Evolutionary conservation across 2,329 filamentous ascomycete genomes (phyloP).

Genomic region (Cladosporium sp.): DNA sequence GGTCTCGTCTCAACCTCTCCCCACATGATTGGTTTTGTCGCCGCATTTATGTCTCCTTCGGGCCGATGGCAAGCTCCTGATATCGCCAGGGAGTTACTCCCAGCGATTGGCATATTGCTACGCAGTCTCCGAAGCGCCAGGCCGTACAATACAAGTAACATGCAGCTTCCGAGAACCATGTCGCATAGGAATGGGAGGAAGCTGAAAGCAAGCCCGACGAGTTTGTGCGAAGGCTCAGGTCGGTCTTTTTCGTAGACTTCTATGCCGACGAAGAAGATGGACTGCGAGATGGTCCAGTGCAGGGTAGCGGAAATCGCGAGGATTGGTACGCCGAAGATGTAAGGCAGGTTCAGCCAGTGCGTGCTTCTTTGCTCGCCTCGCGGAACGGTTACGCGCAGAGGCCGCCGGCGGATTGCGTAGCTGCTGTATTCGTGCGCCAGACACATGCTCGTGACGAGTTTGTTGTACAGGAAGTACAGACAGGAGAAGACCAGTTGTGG

Average conservation of each 20-base stretch:
- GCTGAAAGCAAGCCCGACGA: conserved; percentile 1
- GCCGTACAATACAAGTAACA: conserved; percentile 9
- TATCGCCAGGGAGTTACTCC: conserved; percentile 19
- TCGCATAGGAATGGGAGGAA: conserved; percentile 2
- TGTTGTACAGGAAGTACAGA: conserved; percentile 44
- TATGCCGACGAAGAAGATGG: conserved; percentile 38
- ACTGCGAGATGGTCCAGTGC: conserved; percentile 44
- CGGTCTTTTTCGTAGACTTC: conserved; percentile 19
- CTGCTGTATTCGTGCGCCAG: conserved; percentile 45
- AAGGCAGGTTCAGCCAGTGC: conserved; percentile 40
- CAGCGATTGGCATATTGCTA: conserved; percentile 17
- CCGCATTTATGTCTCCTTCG: conserved; percentile 17
- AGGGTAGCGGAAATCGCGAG: conserved; percentile 29
- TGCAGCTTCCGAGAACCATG: conserved; percentile 5
- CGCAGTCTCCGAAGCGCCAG: conserved; percentile 13
- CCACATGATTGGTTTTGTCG: conserved; percentile 19
- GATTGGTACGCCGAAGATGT: conserved; percentile 36
- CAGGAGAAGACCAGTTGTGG: conserved; percentile 47
- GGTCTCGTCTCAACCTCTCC: conserved; percentile 13
- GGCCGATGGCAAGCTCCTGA: conserved; percentile 19
- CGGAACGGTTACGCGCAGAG: conserved; percentile 37
- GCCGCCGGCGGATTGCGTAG: conserved; percentile 31
- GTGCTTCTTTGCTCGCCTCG: conserved; percentile 36
- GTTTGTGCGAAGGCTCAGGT: background rate
- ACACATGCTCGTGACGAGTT: conserved; percentile 45